phyloP scores from a whole-genome alignment of 345 rosid genomes.

The Gossypium arboreum region DNA sequence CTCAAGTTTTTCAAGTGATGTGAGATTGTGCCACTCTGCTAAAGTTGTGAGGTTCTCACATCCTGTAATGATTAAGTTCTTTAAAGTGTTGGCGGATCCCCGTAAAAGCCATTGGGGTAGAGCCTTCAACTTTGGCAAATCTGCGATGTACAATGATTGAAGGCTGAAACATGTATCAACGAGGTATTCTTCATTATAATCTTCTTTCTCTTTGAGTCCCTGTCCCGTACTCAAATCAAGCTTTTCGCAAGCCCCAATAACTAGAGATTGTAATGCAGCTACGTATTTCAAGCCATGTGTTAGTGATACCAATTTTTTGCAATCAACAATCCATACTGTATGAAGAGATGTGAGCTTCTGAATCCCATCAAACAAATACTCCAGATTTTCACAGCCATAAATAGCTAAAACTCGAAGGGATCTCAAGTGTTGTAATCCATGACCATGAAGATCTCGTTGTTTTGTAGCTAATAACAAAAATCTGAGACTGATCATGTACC shows the following conservation, averaged over 20 bases:
- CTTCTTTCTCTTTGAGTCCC: too few species aligned
- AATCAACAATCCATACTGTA: background rate
- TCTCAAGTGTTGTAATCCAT: background rate
- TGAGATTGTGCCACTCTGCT: background rate
- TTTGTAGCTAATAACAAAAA: background rate
- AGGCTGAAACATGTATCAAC: background rate
- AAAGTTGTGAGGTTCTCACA: background rate
- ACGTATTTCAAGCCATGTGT: background rate
- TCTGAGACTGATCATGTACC: background rate
- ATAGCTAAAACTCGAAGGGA: background rate
- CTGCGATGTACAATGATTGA: background rate
- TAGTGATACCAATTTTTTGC: background rate
- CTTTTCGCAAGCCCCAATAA: background rate
- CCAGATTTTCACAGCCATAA: background rate
- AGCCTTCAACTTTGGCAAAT: background rate
- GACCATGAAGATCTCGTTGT: too few species aligned
- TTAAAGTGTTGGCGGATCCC: background rate
- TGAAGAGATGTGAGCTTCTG: background rate
- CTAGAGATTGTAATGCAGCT: background rate
- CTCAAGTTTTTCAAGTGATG: background rate
- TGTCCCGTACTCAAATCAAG: background rate
- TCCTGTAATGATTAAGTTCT: background rate
- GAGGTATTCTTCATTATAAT: too few species aligned
- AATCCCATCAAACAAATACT: background rate
- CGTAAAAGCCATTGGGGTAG: background rate